A percentile compares a stretch with the other conserved stretches of the same genome.
Evolutionary conservation across 768 basidiomycete genomes (phyloP).

Genomic region (Collybia sp.): DNA sequence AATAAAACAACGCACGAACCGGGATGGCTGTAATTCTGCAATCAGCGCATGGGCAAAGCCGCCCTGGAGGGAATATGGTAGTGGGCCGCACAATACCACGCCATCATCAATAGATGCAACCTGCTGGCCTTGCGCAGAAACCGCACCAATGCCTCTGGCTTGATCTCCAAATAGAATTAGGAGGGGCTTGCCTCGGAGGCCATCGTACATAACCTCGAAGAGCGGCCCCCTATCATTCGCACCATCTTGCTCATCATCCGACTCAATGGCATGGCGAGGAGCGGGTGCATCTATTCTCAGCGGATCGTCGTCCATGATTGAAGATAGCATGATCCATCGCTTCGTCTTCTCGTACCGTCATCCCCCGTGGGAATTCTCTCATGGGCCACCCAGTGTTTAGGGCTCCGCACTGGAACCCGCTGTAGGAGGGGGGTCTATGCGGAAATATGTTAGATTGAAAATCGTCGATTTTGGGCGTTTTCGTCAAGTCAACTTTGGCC

Average conservation of each 20-base stretch:
- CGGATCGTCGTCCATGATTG: constrained; percentile 44
- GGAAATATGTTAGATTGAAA: no score
- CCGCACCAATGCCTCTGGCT: constrained; percentile 49
- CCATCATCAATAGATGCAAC: neutral
- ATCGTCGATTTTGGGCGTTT: no score
- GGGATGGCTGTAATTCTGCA: constrained; percentile 51
- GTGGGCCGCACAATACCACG: constrained; percentile 36
- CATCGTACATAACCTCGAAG: constrained; percentile 34
- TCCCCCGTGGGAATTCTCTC: no score
- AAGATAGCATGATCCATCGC: constrained; percentile 6
- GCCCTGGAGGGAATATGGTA: constrained; percentile 41
- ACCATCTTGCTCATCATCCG: constrained; percentile 67
- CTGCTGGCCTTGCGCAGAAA: constrained; percentile 37
- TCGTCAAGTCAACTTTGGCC: no score
- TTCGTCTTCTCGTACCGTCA: no score
- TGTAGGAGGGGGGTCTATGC: no score
- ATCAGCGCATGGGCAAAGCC: constrained; percentile 42
- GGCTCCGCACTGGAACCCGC: no score
- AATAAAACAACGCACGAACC: constrained; percentile 23
- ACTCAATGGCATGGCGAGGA: constrained; percentile 59
- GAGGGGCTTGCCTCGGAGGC: constrained; percentile 22
- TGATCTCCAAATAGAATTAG: constrained; percentile 42
- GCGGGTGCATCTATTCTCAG: constrained; percentile 46
- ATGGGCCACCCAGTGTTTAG: no score
- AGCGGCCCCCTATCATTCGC: constrained; percentile 21